These are phyloP conservation scores for Tulasnella calospora DNA, from an alignment of 768 basidiomycete genomes.

Conservation along the genomic window DNA sequence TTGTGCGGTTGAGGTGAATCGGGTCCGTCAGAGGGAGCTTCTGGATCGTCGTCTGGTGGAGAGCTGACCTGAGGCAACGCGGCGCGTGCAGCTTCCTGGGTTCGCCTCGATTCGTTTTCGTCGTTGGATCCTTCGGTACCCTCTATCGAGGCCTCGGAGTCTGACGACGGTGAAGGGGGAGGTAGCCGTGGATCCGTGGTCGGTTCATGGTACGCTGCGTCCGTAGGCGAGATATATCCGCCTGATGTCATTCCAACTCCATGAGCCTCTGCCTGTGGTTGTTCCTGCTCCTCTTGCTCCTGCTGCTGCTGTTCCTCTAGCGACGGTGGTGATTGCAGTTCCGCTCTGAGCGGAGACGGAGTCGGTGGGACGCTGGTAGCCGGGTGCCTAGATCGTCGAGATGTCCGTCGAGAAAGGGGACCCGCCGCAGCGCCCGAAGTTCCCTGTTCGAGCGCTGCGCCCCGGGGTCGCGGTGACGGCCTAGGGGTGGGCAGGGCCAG, in stretches of 20 bases:
- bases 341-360: conserved; percentile 63
- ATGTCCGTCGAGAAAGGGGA: conserved; percentile 49
- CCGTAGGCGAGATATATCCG: conserved; percentile 58
- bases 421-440: conserved; percentile 44
- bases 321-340: conserved; percentile 33
- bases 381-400: conserved; percentile 47
- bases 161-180: conserved; percentile 40
- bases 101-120: conserved; percentile 63
- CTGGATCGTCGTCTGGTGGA: conserved; percentile 21
- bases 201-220: conserved; percentile 53
- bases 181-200: conserved; percentile 15
- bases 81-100: conserved; percentile 35
- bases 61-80: conserved; percentile 1
- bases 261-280: conserved; percentile 31
- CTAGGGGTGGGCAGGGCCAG: neutral
- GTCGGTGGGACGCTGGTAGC: conserved; percentile 39
- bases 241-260: conserved; percentile 48
- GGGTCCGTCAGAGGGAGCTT: conserved; percentile 13
- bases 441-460: conserved; percentile 31
- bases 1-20: conserved; percentile 64
- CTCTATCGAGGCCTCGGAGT: neutral
- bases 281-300: neutral
- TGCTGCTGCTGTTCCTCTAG: neutral
- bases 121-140: conserved; percentile 27
- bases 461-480: neutral